Evolutionary conservation across 2,329 filamentous ascomycete genomes (phyloP).

Genomic region (Chaetomium olivaceum): DNA sequence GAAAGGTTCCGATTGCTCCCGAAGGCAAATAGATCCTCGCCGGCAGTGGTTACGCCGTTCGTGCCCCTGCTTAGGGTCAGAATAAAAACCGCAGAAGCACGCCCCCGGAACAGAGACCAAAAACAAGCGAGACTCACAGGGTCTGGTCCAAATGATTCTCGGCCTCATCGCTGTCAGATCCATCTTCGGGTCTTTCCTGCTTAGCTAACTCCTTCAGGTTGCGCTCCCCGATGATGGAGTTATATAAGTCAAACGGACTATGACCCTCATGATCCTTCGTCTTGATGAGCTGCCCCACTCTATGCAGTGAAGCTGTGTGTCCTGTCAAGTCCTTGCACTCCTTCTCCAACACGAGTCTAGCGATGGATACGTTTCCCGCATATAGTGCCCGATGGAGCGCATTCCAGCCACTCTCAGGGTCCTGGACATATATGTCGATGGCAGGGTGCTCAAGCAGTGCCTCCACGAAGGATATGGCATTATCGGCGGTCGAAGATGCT

Average conservation of each 20-base stretch:
- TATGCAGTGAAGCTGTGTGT: conserved; percentile 60
- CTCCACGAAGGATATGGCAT: conserved; percentile 72
- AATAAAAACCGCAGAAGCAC: not conserved
- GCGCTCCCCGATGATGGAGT: conserved; percentile 79
- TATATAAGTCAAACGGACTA: conserved; percentile 91
- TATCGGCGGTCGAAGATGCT: conserved; percentile 70
- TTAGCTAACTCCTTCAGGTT: conserved; percentile 50
- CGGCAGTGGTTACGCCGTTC: conserved; percentile 40
- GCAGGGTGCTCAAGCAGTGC: conserved; percentile 79
- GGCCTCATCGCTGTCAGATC: conserved; percentile 57
- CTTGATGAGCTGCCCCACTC: conserved; percentile 78
- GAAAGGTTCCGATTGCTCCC: conserved; percentile 96
- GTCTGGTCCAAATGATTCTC: conserved; percentile 30
- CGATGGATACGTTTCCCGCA: conserved; percentile 83
- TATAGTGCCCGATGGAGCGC: conserved; percentile 89
- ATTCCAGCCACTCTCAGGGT: conserved; percentile 94
- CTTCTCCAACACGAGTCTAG: conserved; percentile 75
- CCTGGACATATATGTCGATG: conserved; percentile 83
- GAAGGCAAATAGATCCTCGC: conserved; percentile 89
- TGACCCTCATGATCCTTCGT: conserved; percentile 95
- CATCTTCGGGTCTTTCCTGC: conserved; percentile 51
- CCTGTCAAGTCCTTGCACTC: conserved; percentile 67
- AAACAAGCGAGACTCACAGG: conserved; percentile 31
- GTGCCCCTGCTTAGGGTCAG: conserved; percentile 27
- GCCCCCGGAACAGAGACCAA: not conserved